Conservation (phyloP, 2,329 filamentous ascomycete genomes). For the Amauroascus verrucosus region DNA sequence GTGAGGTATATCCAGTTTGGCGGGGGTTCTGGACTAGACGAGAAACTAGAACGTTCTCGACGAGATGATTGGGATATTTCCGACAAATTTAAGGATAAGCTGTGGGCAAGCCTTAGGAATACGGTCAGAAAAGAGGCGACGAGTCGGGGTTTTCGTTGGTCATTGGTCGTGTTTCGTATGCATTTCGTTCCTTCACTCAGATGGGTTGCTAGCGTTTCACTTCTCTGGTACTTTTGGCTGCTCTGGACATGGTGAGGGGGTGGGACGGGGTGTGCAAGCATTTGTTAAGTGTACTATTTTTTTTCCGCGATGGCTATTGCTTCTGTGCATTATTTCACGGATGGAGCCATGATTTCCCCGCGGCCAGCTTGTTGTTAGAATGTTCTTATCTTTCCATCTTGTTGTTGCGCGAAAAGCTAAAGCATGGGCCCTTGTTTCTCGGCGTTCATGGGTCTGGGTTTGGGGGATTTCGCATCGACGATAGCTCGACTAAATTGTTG, state of each 20-base stretch:
- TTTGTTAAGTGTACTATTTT: neutral
- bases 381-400: neutral
- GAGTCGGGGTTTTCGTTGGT: conserved; percentile 20
- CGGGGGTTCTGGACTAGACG: conserved; percentile 4
- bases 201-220: conserved; percentile 53
- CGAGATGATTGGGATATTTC: conserved; percentile 24
- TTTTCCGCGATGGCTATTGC: neutral
- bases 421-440: neutral
- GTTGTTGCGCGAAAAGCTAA: neutral
- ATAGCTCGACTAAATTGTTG: no score
- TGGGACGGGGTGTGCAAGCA: neutral
- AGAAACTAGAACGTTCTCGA: conserved; percentile 1
- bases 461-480: neutral
- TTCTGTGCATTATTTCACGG: neutral
- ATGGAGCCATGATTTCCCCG: neutral
- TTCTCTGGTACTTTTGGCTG: conserved; percentile 57
- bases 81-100: conserved; percentile 25
- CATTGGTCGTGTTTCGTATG: conserved; percentile 40
- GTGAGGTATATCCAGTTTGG: conserved; percentile 12
- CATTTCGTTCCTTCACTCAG: conserved; percentile 55
- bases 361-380: neutral
- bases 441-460: neutral
- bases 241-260: conserved; percentile 48
- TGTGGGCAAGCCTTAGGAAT: neutral
- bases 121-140: neutral